Evolutionary conservation across 2,329 filamentous ascomycete species (phyloP), one percentile per base, ranked within the genome.

Genomic region (Aspergillus ustus): DNA sequence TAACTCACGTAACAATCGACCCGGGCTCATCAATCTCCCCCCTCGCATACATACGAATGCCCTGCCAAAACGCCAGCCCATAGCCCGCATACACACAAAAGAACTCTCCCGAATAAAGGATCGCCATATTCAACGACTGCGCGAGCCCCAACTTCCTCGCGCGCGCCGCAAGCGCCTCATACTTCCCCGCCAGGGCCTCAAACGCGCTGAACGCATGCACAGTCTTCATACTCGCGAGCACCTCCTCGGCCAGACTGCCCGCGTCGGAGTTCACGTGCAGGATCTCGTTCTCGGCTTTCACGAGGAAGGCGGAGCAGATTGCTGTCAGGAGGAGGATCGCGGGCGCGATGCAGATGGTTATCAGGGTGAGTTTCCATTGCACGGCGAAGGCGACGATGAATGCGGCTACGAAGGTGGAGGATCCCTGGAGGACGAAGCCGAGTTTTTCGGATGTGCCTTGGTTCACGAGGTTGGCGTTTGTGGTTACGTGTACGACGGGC

Each of bases 361-460:
- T 97, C 53, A 97, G 80, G 0, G 95, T 95, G 65, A 98, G 82
- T 77, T 95, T 97, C 91, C 94, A 97, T 77, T 91, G 95, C 70
- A 91, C 91, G 76, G 94, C 78, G 74, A 97, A 98, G 2, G 91
- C 92, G 66, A 99, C 93, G 59, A 97, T 82, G 67, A 97, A 97
- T 11, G 93, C 92, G 0, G 93, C 89, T 58, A 96, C 80, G 71
- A 98, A 98, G 7, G 92, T 93, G 1, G 93, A 88, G 3, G 93
- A 53, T 7, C 91, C 91, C 15, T 88, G 87, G 57, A 96, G 74
- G 0, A 91, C 92, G 64, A 97, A 79, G 11, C 87, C 88, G 50
- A 96, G 85, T 80, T 97, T 97, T 76, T 96, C 92, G 0, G 92
- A 96, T 46, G 98, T 92, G 60, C 67, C 93, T 76, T 97, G 94